A percentile compares a stretch with the other conserved stretches of the same genome.
Evolutionary conservation across 495 filamentous ascomycete genomes (phyloP).

Genomic region (Neohortaea acidophila): DNA sequence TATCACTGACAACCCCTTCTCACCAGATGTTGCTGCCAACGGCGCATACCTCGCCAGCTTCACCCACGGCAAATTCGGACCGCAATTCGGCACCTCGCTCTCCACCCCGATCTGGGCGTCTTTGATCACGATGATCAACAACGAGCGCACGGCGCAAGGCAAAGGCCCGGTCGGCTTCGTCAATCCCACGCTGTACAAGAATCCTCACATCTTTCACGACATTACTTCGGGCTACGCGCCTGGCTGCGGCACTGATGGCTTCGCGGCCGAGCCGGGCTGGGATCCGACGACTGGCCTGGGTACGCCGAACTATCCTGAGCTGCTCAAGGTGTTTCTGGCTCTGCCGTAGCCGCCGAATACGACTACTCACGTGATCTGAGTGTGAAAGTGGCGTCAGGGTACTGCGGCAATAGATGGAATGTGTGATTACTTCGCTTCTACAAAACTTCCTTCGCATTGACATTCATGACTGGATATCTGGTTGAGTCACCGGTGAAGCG

Average conservation of each 20-base stretch:
- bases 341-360: slow-evolving; percentile 3
- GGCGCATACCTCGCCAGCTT: slow-evolving; percentile 38
- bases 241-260: slow-evolving; percentile 12
- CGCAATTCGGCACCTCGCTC: slow-evolving; percentile 49
- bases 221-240: slow-evolving; percentile 13
- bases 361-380: too few relatives aligned
- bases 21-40: slow-evolving; percentile 60
- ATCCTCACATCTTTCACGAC: slow-evolving; percentile 14
- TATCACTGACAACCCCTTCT: too few relatives aligned
- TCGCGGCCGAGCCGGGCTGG: slow-evolving; percentile 10
- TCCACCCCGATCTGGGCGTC: slow-evolving; percentile 46
- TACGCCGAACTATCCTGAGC: slow-evolving; percentile 10
- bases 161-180: slow-evolving; percentile 51
- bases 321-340: slow-evolving; percentile 4
- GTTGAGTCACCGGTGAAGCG: too few relatives aligned
- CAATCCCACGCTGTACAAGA: slow-evolving; percentile 29
- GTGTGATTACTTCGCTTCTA: too few relatives aligned
- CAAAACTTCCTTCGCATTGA: too few relatives aligned
- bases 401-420: too few relatives aligned
- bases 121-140: slow-evolving; percentile 52
- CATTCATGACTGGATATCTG: too few relatives aligned
- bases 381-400: too few relatives aligned
- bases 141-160: slow-evolving; percentile 41
- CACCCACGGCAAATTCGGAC: slow-evolving; percentile 35
- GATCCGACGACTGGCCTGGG: slow-evolving; percentile 9